Base-by-base conservation (phyloP, 768 basidiomycete species). In the Lyophyllum semitale region DNA sequence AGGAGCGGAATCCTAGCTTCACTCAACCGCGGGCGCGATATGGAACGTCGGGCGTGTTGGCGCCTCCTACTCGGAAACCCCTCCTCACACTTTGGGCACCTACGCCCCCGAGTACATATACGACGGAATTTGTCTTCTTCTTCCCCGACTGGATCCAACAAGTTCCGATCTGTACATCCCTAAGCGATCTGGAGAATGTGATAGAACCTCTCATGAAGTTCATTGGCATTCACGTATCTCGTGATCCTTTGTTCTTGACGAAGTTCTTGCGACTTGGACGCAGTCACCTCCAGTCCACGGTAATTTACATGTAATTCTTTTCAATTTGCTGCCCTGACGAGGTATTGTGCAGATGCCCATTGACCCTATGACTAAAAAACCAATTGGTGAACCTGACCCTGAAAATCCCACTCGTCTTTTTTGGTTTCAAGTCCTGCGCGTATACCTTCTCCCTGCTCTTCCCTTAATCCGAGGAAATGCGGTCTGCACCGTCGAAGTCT, bases 401-500 rank as follows among this genome's bases (percentile, higher is more conserved):
- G 75, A 77, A 11, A 67, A 88, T 67, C 87, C 88, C 26, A 73
- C 86, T 32, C 81, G 84, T n/a, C 52, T 70, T n/a, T 88, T 93
- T 61, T 99, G 96, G 97, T 84, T 88, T 68, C 84, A 82, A 64
- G 77, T 95, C 51, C 68, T 93, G 53, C 88, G 95, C 4, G 66
- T 82, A 18, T 90, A 91, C 67, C 78, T 98, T 35, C 81, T 99
- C 1, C 96, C 97, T 2, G 88, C 93, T 2, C 77, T 98, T 13
- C 86, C 95, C 43, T 80, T 96, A 44, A 88, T 93, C 55, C 83
- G 86, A 27, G 87, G 88, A 33, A 94, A 95, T 64, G 89, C 93
- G 7, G 89, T 93, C 22, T 92, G 89, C 68, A 91, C 93, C 25
- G 88, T 90, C 42, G 95, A 98, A 63, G 79, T 98, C 8, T 99